A percentile compares a stretch with the other conserved stretches of the same genome.
Conservation (phyloP, 768 basidiomycete genomes). For the Candolleomyces efflorescens region DNA sequence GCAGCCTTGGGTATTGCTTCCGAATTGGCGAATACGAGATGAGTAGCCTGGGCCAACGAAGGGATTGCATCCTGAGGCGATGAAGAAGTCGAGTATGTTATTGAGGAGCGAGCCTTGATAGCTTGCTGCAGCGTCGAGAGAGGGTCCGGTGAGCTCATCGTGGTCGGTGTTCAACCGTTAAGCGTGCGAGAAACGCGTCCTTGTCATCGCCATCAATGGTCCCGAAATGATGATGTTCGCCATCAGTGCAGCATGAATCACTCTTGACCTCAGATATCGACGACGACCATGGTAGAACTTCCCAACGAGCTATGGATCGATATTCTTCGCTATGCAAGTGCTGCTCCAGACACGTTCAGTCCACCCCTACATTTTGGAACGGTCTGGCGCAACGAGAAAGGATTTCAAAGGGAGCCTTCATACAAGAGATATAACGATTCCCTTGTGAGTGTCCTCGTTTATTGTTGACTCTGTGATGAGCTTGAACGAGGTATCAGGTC, state of each 20-base stretch:
- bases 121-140: slow-evolving; percentile 57
- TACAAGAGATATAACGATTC: too few species aligned
- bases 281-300: neutral
- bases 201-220: neutral
- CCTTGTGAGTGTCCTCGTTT: too few species aligned
- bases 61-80: slow-evolving; percentile 34
- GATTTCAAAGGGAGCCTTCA: too few species aligned
- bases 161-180: slow-evolving; percentile 3
- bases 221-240: neutral
- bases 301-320: too few species aligned
- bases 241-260: neutral
- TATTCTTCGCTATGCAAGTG: too few species aligned
- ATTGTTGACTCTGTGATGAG: too few species aligned
- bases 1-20: slow-evolving; percentile 62
- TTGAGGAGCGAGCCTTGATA: slow-evolving; percentile 48
- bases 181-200: slow-evolving; percentile 5
- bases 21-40: slow-evolving; percentile 52
- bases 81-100: slow-evolving; percentile 41
- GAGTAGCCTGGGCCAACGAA: slow-evolving; percentile 55
- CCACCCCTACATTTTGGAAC: too few species aligned
- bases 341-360: too few species aligned
- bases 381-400: too few species aligned
- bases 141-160: slow-evolving; percentile 41
- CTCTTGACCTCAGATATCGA: neutral
- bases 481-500: too few species aligned